Evolutionary conservation across 805 yeast genomes (phyloP).

Genomic region (Pichia pseudocactophila): DNA sequence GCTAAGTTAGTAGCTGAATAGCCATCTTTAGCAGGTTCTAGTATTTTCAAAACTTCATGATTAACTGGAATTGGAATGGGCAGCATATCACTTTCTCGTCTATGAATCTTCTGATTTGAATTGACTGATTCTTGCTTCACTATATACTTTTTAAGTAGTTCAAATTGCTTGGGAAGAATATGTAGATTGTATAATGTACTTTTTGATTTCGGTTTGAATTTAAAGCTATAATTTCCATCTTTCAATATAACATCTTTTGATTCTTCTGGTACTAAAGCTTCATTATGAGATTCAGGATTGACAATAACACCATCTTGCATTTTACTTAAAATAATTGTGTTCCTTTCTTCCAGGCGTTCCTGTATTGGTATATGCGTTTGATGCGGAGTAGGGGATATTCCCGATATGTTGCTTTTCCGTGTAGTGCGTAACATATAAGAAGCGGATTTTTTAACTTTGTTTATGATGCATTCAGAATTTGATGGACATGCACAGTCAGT

Average conservation of each 20-base stretch:
- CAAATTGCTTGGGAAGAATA: constrained; percentile 11
- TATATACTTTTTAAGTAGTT: constrained; percentile 7
- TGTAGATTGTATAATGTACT: constrained; percentile 8
- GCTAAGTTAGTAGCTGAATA: not conserved
- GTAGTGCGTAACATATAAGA: constrained; percentile 52
- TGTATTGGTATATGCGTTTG: constrained; percentile 27
- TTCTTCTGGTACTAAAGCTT: not conserved
- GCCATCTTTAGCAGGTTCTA: not conserved
- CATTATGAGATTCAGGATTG: not conserved
- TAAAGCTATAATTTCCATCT: not conserved
- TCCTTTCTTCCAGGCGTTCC: constrained; percentile 22
- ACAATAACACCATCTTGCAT: not conserved
- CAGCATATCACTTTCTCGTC: not conserved
- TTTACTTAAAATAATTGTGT: constrained; percentile 12
- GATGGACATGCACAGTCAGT: constrained; percentile 50
- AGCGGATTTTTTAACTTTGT: constrained; percentile 53
- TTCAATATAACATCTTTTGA: not conserved
- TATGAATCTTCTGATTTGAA: not conserved
- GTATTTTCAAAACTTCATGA: constrained; percentile 4
- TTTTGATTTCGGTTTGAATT: constrained; percentile 5
- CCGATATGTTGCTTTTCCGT: constrained; percentile 34
- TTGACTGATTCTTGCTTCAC: not conserved
- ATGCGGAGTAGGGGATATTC: constrained; percentile 20
- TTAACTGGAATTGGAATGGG: constrained; percentile 12
- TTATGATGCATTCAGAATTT: constrained; percentile 45